Evolutionary conservation across 192 early-diverging fungal genomes (phyloP).

Genomic region (Paraglomus brasilianum): DNA sequence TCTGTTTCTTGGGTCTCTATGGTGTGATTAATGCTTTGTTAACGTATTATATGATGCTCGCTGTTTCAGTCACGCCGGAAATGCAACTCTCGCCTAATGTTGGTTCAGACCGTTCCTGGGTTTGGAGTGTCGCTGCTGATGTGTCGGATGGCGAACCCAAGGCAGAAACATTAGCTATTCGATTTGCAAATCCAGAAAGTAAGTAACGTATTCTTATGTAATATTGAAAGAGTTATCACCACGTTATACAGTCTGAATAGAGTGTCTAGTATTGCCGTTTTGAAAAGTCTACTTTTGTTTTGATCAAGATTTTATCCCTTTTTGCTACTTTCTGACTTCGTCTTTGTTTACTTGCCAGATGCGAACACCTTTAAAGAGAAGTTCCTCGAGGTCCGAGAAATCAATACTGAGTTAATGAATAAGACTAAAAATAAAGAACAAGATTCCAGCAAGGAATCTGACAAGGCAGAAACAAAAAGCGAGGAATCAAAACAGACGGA

Average conservation of each 20-base stretch:
- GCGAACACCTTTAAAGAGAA: slow-evolving; percentile 25
- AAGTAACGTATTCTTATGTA: neutral
- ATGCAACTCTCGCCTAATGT: slow-evolving; percentile 94
- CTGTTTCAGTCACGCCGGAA: slow-evolving; percentile 62
- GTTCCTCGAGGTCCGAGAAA: slow-evolving; percentile 18
- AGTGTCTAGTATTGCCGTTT: too few relatives aligned
- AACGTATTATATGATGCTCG: neutral
- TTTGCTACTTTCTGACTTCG: too few relatives aligned
- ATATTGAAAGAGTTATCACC: too few relatives aligned
- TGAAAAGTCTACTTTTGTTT: too few relatives aligned
- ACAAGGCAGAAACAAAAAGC: too few relatives aligned
- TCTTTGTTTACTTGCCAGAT: neutral
- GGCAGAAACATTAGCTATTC: slow-evolving; percentile 88
- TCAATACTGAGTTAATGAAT: slow-evolving; percentile 6
- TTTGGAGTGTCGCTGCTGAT: slow-evolving; percentile 90
- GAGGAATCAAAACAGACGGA: too few relatives aligned
- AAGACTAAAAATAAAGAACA: too few relatives aligned
- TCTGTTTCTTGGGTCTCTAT: neutral
- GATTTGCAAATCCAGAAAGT: slow-evolving; percentile 92
- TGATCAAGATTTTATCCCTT: too few relatives aligned
- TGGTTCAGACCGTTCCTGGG: slow-evolving; percentile 98
- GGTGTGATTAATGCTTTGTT: neutral
- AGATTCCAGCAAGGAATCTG: too few relatives aligned
- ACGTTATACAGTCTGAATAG: too few relatives aligned
- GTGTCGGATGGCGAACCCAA: slow-evolving; percentile 86